Evolutionary conservation across 106 monocot species (phyloP).

Genomic region (Narthecium ossifragum): DNA sequence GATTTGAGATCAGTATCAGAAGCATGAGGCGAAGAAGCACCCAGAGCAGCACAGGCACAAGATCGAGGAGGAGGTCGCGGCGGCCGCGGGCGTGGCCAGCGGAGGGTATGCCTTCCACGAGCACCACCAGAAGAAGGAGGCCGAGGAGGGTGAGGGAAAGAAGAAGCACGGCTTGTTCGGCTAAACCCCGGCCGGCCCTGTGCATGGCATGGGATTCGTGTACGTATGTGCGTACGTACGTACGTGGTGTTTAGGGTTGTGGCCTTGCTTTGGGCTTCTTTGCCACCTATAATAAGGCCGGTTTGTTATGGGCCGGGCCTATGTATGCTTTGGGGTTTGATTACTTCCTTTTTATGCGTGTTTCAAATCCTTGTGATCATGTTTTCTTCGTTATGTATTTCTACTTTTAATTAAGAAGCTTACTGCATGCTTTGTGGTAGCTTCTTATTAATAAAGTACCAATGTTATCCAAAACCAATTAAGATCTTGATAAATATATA

Average conservation of each 20-base stretch:
- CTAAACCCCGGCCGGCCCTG: background rate
- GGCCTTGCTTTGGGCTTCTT: no score
- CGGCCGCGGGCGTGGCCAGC: conserved; percentile 25
- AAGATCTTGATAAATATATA: no score
- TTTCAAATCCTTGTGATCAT: no score
- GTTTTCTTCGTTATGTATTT: no score
- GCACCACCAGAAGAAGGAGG: conserved; percentile 66
- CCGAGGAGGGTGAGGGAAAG: conserved; percentile 13
- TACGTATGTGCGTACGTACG: no score
- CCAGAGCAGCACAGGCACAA: conserved; percentile 69
- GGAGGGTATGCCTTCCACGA: conserved; percentile 71
- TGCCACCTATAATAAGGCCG: no score
- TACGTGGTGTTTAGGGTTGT: background rate
- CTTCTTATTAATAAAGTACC: no score
- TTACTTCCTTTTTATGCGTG: no score
- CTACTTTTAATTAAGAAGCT: no score
- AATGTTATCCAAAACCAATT: no score
- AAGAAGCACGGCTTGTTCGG: conserved; percentile 19
- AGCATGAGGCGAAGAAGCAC: conserved; percentile 65
- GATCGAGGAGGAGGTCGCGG: conserved; percentile 66
- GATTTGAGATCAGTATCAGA: conserved; percentile 47
- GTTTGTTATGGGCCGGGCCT: background rate
- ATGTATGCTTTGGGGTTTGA: background rate
- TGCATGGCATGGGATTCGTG: background rate
- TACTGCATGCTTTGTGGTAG: no score